Evolutionary conservation across 768 basidiomycete species (phyloP), one percentile per base, ranked within the genome.

Genomic region (Amanita brunnescens): DNA sequence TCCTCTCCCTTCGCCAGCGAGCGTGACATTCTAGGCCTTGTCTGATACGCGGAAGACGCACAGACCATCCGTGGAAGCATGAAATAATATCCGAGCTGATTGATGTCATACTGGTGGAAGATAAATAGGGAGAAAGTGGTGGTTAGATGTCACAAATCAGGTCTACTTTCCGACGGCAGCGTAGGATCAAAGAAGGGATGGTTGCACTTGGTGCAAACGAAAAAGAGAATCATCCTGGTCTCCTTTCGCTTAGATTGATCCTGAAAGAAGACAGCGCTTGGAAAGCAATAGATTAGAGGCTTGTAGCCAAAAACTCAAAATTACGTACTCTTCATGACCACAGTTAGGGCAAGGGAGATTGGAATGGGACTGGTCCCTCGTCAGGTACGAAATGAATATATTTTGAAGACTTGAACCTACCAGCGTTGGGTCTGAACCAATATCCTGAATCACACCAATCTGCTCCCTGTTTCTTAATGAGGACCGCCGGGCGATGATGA

Each of bases 181-280:
- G 72, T 74, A 18, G 88, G 83, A 65, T 92, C 90, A 47, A 75
- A 75, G 62, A 85, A 91, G 59, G 73, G 80, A 57, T 86, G 72
- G 57, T 85, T 83, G 64, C 89, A 91, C 59, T 86, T 86, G 18
- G 81, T 79, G 63, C 91, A 94, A 41, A 92, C 90, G 62, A 83
- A 94, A 71, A 93, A 94, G 1, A 92, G 75, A 45, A 90, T 89
- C 92, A 95, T 95, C 2, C 88, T 79, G 1, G 95, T 97, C 63
- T 95, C 91, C 60, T 91, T 91, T 50, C 95, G 85, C 64, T 95
- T 94, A 14, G 92, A 96, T 65, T 98, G 95, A 67, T 97, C 95
- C 67, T 97, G 95, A 66, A 87, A 98, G 63, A 89, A 81, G 4
- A 98, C 94, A 46, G 91, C 81, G 62, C 94, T 98, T 61, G n/a